phyloP scores from a whole-genome alignment of 805 yeast species.

The Nakazawaea molendinolei region DNA sequence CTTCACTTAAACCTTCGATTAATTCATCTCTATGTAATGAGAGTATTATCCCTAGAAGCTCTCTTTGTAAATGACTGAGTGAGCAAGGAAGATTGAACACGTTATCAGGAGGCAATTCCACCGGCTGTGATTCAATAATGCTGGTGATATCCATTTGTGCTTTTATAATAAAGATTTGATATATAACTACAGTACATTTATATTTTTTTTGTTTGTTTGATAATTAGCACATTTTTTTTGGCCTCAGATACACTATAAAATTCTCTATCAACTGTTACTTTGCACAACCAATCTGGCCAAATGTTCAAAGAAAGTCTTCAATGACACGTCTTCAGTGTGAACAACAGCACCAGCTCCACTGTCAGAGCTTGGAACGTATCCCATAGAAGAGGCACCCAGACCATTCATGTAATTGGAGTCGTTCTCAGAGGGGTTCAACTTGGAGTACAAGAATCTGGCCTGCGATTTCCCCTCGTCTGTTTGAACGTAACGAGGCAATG shows the following conservation, averaged over 20 bases:
- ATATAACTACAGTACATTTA: too few relatives aligned
- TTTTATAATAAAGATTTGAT: too few relatives aligned
- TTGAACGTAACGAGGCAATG: constrained; percentile 94
- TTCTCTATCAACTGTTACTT: constrained; percentile 18
- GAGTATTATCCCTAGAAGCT: constrained; percentile 35
- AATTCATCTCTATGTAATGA: constrained; percentile 31
- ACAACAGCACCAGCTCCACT: constrained; percentile 62
- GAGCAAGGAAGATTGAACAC: constrained; percentile 33
- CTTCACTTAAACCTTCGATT: constrained; percentile 11
- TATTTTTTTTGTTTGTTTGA: not conserved
- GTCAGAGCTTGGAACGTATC: constrained; percentile 31
- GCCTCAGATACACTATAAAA: not conserved
- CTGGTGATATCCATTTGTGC: constrained; percentile 7
- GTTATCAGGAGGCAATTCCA: constrained; percentile 2
- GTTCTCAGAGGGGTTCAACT: constrained; percentile 88
- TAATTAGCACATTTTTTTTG: not conserved
- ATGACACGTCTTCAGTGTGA: constrained; percentile 91
- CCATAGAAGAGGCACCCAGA: constrained; percentile 41
- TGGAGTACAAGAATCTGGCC: constrained; percentile 92
- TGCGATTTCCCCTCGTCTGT: constrained; percentile 99
- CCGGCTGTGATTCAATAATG: constrained; percentile 1
- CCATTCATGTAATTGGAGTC: constrained; percentile 36
- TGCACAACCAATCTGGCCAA: constrained; percentile 83
- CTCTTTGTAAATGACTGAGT: constrained; percentile 36
- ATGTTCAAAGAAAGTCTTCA: constrained; percentile 93